Percentiles rank a stretch among this genome's conserved stretches.
These are phyloP conservation scores for Rhododendron simsii DNA, from an alignment of 148 eudicot genomes.

Conservation along the genomic window DNA sequence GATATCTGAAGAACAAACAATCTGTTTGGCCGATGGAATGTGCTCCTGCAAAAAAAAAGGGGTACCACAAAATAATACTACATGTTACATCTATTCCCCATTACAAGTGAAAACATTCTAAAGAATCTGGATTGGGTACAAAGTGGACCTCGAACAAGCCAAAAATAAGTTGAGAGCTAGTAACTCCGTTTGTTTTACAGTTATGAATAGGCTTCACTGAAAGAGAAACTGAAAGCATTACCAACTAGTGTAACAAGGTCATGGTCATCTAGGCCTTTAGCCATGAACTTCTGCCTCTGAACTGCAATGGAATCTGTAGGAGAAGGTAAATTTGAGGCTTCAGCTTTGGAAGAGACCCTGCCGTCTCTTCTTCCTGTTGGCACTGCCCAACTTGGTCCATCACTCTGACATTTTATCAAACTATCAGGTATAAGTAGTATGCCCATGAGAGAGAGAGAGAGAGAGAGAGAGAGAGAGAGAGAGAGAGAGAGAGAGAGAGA, in stretches of 20 bases:
- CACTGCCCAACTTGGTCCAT: slow-evolving; percentile 72
- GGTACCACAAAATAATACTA: neutral
- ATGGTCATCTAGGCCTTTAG: slow-evolving; percentile 69
- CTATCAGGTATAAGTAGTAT: neutral
- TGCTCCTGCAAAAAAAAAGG: slow-evolving; percentile 40
- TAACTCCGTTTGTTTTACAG: neutral
- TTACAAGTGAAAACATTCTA: neutral
- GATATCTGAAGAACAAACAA: slow-evolving; percentile 59
- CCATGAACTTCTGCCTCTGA: slow-evolving; percentile 71
- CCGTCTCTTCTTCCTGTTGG: slow-evolving; percentile 86
- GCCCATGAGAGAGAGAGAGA: neutral
- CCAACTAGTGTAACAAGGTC: slow-evolving; percentile 82
- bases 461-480: neutral
- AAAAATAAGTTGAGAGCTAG: neutral
- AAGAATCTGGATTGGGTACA: neutral
- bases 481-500: slow-evolving; percentile 1
- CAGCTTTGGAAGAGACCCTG: slow-evolving; percentile 45
- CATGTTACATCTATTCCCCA: neutral
- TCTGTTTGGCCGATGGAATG: slow-evolving; percentile 75
- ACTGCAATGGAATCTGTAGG: slow-evolving; percentile 50
- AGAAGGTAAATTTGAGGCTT: slow-evolving; percentile 50
- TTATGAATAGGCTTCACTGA: neutral
- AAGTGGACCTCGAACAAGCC: neutral
- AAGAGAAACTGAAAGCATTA: slow-evolving; percentile 14
- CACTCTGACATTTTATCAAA: slow-evolving; percentile 30